These are phyloP conservation scores for Didymella pomorum DNA, from an alignment of 2,329 filamentous ascomycete species.

Conservation along the genomic window DNA sequence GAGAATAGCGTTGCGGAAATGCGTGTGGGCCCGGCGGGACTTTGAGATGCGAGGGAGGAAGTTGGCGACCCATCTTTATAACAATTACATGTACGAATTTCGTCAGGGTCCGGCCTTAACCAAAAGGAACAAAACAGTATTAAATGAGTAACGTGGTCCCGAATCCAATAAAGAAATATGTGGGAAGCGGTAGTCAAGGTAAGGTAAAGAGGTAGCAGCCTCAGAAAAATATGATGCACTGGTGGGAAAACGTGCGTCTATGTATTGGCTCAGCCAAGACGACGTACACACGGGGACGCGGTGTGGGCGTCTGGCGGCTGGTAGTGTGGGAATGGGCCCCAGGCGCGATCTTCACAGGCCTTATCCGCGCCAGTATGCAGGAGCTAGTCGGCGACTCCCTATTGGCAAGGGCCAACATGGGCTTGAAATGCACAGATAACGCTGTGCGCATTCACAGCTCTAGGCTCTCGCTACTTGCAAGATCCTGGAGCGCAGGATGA, in stretches of 20 bases:
- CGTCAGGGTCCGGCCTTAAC: slow-evolving; percentile 30
- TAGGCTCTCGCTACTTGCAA: slow-evolving; percentile 12
- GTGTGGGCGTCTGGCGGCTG: slow-evolving; percentile 18
- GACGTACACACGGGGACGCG: slow-evolving; percentile 17
- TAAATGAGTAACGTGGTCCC: slow-evolving; percentile 16
- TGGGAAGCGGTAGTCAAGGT: slow-evolving; percentile 14
- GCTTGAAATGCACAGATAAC: slow-evolving; percentile 19
- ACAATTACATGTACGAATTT: slow-evolving; percentile 35
- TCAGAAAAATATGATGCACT: slow-evolving; percentile 29
- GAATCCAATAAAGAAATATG: slow-evolving; percentile 19
- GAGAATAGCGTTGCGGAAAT: slow-evolving; percentile 41
- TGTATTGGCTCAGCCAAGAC: slow-evolving; percentile 46
- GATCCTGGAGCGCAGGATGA: slow-evolving; percentile 13
- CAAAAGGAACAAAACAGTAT: slow-evolving; percentile 11
- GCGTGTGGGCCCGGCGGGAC: slow-evolving; percentile 41
- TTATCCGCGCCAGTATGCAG: slow-evolving; percentile 21
- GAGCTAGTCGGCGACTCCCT: slow-evolving; percentile 19
- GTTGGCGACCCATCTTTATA: slow-evolving; percentile 43
- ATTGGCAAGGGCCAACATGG: slow-evolving; percentile 11
- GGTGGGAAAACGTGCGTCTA: slow-evolving; percentile 44
- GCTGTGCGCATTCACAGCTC: slow-evolving; percentile 16
- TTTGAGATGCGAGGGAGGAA: slow-evolving; percentile 46
- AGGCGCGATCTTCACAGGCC: slow-evolving; percentile 24
- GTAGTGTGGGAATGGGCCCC: slow-evolving; percentile 21
- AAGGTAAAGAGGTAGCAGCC: slow-evolving; percentile 20